Evolutionary conservation across 768 basidiomycete species (phyloP).

Genomic region (Trametopsis cervina): DNA sequence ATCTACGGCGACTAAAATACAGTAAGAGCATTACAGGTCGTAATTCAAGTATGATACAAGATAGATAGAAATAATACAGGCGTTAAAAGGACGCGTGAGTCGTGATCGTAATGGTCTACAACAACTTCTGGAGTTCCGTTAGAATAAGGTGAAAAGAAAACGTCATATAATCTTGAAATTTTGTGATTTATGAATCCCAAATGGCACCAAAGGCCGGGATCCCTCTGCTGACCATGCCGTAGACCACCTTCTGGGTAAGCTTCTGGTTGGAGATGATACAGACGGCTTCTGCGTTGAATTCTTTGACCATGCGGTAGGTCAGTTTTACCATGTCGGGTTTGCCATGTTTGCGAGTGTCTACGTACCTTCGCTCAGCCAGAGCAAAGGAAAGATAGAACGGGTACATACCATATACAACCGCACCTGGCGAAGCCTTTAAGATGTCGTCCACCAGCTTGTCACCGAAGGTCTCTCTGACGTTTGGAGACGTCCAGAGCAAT

Average conservation of each 20-base stretch:
- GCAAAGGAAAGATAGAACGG: neutral
- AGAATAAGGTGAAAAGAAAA: no score
- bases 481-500: constrained; percentile 57
- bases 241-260: constrained; percentile 49
- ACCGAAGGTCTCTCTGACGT: constrained; percentile 56
- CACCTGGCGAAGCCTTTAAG: constrained; percentile 44
- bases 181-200: constrained; percentile 42
- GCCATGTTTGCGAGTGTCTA: constrained; percentile 29
- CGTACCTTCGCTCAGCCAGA: neutral
- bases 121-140: no score
- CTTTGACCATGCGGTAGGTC: constrained; percentile 28
- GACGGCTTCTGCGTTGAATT: constrained; percentile 40
- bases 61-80: neutral
- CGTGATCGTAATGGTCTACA: no score
- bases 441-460: constrained; percentile 52
- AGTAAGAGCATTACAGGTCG: no score
- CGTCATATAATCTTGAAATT: no score
- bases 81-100: neutral
- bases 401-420: constrained; percentile 46
- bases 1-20: no score
- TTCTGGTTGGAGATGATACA: constrained; percentile 54
- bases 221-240: constrained; percentile 51
- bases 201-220: constrained; percentile 59
- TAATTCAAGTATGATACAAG: neutral
- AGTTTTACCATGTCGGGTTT: constrained; percentile 32